Evolutionary conservation across 2,329 filamentous ascomycete species (phyloP), one percentile per base, ranked within the genome.

Genomic region (Calycina herbarum): DNA sequence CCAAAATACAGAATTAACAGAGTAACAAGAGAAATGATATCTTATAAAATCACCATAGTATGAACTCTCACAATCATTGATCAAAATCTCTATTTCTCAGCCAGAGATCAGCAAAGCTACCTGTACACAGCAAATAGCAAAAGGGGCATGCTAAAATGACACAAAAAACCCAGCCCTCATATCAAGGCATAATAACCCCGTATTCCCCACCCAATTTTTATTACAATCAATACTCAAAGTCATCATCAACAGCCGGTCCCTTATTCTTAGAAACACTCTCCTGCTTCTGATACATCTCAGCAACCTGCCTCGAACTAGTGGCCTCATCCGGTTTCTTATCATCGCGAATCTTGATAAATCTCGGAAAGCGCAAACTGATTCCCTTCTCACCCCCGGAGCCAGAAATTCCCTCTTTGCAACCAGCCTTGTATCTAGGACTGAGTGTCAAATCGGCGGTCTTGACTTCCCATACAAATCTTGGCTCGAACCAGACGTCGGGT

Each of bases 401-500:
- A 10, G n/a, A n/a, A n/a, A 91, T 84, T 6, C 94, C 88, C 76
- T 96, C 92, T 71, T 90, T 88, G 58, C 86, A 87, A 0, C 92
- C 95, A n/a, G 95, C 95, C 79, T 94, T 93, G 79, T 99, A 99
- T 48, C 94, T 84, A 31, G 95, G 95, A 71, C 90, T 94, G 27
- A 99, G 85, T 1, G 95, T 98, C 73, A 99, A 79, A 81, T 99
- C 95, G 0, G 95, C 95, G 13, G 94, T 96, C 82, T 94, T 96
- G 72, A 99, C 94, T 79, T 99, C 95, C 95, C 95, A 99, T 1
- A 99, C 95, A 73, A 90, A 89, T 54, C 89, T 88, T 15, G 95
- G 92, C 82, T 99, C 95, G 76, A 99, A 95, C 95, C 95, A 99
- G 45, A 99, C 93, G 77, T 99, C 95, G 1, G 95, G 95, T 77